A percentile compares a stretch with the other conserved stretches of the same genome.
Evolutionary conservation across 225 moss, liverwort and hornwort genomes (phyloP).

Genomic region (Climacium dendroides): DNA sequence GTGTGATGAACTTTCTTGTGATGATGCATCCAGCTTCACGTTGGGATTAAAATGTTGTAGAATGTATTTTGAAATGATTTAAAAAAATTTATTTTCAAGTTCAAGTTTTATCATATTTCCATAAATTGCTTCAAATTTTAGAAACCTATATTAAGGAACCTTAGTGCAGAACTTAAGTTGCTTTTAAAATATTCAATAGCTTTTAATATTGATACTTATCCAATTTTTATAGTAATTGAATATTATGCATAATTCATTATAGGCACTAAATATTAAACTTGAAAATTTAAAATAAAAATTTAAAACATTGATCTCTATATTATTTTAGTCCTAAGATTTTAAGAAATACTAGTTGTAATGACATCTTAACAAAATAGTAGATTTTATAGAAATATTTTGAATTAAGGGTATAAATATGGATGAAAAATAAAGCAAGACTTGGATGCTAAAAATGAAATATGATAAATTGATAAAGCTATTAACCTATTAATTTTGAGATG

Average conservation of each 20-base stretch:
- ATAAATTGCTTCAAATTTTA: not conserved
- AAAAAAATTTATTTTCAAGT: too few species aligned
- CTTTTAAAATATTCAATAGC: not conserved
- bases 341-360: not conserved
- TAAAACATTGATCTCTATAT: not conserved
- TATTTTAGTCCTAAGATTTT: not conserved
- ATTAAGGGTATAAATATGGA: not conserved
- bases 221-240: not conserved
- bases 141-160: rapidly evolving
- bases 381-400: not conserved
- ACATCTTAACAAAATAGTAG: too few species aligned
- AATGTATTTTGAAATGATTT: not conserved
- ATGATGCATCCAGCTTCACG: too few species aligned
- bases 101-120: too few species aligned
- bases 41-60: not conserved
- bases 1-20: not conserved
- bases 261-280: not conserved
- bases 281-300: too few species aligned
- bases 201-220: not conserved
- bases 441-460: not conserved
- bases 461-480: not conserved
- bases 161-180: not conserved
- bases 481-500: not conserved
- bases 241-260: not conserved
- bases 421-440: not conserved